A percentile compares a stretch with the other conserved stretches of the same genome.
These are phyloP conservation scores for Jaltomata sinuosa DNA, from an alignment of 257 asterid species.

Conservation along the genomic window DNA sequence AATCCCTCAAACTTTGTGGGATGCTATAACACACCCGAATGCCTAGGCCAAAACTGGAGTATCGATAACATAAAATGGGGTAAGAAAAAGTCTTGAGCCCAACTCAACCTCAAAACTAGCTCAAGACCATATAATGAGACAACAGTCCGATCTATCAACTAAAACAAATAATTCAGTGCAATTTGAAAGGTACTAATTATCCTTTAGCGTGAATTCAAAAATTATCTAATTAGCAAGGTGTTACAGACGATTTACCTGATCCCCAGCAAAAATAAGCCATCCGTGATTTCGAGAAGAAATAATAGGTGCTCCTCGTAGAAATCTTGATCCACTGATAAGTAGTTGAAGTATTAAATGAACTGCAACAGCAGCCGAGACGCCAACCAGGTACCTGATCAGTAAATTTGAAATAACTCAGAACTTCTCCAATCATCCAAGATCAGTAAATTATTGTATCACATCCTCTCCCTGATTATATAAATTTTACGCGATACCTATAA, in stretches of 20 bases:
- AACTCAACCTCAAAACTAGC: no score
- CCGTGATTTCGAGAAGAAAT: constrained; percentile 52
- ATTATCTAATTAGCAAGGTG: not conserved
- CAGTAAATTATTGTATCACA: not conserved
- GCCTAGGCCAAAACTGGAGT: no score
- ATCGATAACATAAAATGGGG: no score
- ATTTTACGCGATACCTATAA: not conserved
- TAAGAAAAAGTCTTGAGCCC: no score
- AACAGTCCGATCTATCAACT: no score
- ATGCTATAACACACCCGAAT: no score
- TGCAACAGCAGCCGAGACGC: constrained; percentile 70
- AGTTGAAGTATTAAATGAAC: constrained; percentile 65
- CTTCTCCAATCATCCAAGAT: not conserved
- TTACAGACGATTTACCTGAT: constrained; percentile 40
- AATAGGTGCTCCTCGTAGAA: constrained; percentile 30
- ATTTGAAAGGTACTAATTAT: not conserved
- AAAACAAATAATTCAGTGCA: no score
- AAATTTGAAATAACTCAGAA: not conserved
- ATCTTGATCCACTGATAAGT: constrained; percentile 30
- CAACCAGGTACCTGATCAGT: constrained; percentile 61
- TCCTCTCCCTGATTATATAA: not conserved
- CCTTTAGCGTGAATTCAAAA: not conserved
- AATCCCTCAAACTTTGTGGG: no score
- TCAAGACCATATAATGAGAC: no score
- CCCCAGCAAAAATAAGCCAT: constrained; percentile 81